Conservation (phyloP, 2,329 filamentous ascomycete species). For the Calcarisporium arbuscula region DNA sequence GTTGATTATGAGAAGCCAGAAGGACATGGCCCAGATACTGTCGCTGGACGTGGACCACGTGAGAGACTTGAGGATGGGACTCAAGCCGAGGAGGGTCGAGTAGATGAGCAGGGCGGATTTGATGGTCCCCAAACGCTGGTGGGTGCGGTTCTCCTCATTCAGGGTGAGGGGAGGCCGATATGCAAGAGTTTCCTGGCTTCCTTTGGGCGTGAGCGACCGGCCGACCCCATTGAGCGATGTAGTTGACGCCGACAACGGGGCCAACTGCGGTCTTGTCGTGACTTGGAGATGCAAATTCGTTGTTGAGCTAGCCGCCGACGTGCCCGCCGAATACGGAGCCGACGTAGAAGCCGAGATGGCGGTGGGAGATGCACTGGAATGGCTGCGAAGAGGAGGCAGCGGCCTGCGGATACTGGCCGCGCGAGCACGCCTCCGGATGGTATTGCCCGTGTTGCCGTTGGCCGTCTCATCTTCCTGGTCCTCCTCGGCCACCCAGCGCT, state of each 20-base stretch:
- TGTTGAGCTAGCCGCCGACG: slow-evolving; percentile 40
- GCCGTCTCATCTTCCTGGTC: slow-evolving; percentile 35
- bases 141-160: slow-evolving; percentile 34
- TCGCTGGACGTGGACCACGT: slow-evolving; percentile 87
- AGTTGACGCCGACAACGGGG: slow-evolving; percentile 13
- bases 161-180: slow-evolving; percentile 20
- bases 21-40: slow-evolving; percentile 95
- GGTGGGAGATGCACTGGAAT: slow-evolving; percentile 18
- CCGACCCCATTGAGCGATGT: slow-evolving; percentile 2
- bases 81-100: slow-evolving; percentile 83
- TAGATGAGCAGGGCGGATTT: slow-evolving; percentile 94
- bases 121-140: slow-evolving; percentile 64
- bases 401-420: slow-evolving; percentile 32
- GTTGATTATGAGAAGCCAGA: slow-evolving; percentile 88
- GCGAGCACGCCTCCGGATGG: slow-evolving; percentile 26
- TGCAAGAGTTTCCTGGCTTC: slow-evolving; percentile 24
- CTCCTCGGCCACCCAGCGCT: slow-evolving; percentile 77
- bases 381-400: slow-evolving; percentile 19
- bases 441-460: slow-evolving; percentile 27
- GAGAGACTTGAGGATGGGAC: slow-evolving; percentile 93
- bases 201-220: slow-evolving; percentile 17
- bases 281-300: slow-evolving; percentile 30
- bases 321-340: slow-evolving; percentile 11
- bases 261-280: slow-evolving; percentile 35
- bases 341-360: slow-evolving; percentile 19